These are phyloP conservation scores for Allium fistulosum DNA, from an alignment of 106 monocot genomes.

Conservation along the genomic window DNA sequence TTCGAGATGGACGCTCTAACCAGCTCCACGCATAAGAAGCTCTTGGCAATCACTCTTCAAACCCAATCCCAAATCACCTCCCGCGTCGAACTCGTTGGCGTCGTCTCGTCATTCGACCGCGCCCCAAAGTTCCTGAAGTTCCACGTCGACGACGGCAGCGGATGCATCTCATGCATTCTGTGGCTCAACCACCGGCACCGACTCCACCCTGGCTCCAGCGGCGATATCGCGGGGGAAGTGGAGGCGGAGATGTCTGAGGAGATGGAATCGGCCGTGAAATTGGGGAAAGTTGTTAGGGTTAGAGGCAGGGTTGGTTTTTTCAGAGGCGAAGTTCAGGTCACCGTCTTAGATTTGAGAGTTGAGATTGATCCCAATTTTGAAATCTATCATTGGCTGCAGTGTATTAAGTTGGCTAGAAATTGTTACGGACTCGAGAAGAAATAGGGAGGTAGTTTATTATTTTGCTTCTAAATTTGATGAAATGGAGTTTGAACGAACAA, in stretches of 20 bases:
- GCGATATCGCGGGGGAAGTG: slow-evolving; percentile 12
- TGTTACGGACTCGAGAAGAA: slow-evolving; percentile 19
- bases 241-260: slow-evolving; percentile 16
- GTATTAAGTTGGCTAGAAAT: slow-evolving; percentile 32
- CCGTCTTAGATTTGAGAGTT: slow-evolving; percentile 51
- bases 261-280: slow-evolving; percentile 28
- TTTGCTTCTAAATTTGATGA: no score
- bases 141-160: slow-evolving; percentile 75
- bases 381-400: slow-evolving; percentile 68
- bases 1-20: no score
- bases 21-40: background rate
- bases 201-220: background rate
- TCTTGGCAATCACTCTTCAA: background rate
- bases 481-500: no score
- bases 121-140: slow-evolving; percentile 47
- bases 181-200: slow-evolving; percentile 74
- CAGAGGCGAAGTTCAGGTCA: slow-evolving; percentile 47
- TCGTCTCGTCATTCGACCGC: slow-evolving; percentile 42
- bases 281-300: slow-evolving; percentile 67
- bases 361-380: slow-evolving; percentile 82
- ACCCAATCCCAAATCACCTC: background rate
- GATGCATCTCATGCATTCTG: slow-evolving; percentile 75
- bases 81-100: slow-evolving; percentile 46
- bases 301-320: slow-evolving; percentile 50
- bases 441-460: no score